Conservation (phyloP, 352 stramenopile genomes). For the Globisporangium viniferum region DNA sequence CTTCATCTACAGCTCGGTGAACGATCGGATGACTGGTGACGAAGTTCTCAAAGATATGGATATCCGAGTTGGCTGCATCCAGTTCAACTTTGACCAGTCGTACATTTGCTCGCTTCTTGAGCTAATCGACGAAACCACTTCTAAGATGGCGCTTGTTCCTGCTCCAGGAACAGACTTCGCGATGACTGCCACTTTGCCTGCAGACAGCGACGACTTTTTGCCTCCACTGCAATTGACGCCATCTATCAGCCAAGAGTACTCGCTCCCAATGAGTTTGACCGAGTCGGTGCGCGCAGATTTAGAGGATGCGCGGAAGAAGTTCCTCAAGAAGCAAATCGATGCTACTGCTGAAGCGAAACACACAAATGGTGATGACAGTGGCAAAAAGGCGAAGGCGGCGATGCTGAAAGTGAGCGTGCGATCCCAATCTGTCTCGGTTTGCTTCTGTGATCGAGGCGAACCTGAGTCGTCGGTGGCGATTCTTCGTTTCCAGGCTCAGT, state of each 20-base stretch:
- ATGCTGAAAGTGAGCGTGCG: conserved; percentile 45
- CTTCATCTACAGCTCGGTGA: conserved; percentile 52
- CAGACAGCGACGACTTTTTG: conserved; percentile 30
- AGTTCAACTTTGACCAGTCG: conserved; percentile 84
- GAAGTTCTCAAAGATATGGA: conserved; percentile 59
- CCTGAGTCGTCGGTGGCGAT: conserved; percentile 64
- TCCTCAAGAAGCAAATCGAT: conserved; percentile 35
- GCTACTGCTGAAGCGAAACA: conserved; percentile 3
- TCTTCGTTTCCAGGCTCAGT: conserved; percentile 41
- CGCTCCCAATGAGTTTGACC: conserved; percentile 63
- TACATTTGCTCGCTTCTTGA: conserved; percentile 79
- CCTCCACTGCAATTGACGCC: conserved; percentile 61
- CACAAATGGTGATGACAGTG: neutral
- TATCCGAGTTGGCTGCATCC: conserved; percentile 67
- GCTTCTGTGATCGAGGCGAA: conserved; percentile 71
- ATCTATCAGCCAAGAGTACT: conserved; percentile 67
- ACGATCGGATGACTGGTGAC: conserved; percentile 54
- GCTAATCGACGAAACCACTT: conserved; percentile 66
- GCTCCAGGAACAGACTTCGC: conserved; percentile 18
- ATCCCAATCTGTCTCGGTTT: conserved; percentile 75
- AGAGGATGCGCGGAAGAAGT: conserved; percentile 62
- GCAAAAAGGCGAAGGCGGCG: conserved; percentile 10
- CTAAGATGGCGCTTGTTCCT: conserved; percentile 37
- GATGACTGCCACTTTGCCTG: neutral
- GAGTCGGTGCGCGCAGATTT: conserved; percentile 81